Percentiles rank a stretch among this genome's conserved stretches.
Evolutionary conservation across 2,329 filamentous ascomycete species (phyloP).

Genomic region (Aspergillus uvarum): DNA sequence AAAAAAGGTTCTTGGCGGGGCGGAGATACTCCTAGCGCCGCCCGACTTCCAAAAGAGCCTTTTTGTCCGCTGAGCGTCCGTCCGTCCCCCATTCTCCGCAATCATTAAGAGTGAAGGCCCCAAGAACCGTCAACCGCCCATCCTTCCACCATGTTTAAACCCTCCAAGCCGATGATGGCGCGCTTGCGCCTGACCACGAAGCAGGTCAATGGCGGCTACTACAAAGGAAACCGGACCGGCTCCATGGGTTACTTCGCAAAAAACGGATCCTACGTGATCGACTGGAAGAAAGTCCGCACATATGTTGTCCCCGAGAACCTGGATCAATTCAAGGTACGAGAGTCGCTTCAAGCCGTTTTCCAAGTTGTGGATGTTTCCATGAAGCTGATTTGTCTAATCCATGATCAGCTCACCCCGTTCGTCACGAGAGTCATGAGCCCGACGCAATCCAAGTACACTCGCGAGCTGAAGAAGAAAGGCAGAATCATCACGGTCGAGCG

Average conservation of each 20-base stretch:
- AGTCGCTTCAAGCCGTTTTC: too few relatives aligned
- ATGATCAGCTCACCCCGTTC: conserved; percentile 45
- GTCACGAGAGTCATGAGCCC: conserved; percentile 44
- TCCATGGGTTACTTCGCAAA: conserved; percentile 79
- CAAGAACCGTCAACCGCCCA: not conserved
- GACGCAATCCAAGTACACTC: conserved; percentile 35
- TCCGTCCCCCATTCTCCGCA: not conserved
- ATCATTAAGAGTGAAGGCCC: not conserved
- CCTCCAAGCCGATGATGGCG: conserved; percentile 57
- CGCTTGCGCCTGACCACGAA: conserved; percentile 88
- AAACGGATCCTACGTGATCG: conserved; percentile 65
- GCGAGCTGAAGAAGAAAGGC: conserved; percentile 32
- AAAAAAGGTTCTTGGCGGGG: conserved; percentile 37
- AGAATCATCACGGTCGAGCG: conserved; percentile 27
- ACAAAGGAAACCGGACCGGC: conserved; percentile 91
- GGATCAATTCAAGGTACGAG: conserved; percentile 67
- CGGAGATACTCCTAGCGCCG: conserved; percentile 26
- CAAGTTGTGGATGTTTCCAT: too few relatives aligned
- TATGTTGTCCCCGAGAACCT: conserved; percentile 76
- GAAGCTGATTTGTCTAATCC: conserved; percentile 38
- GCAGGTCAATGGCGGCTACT: conserved; percentile 88
- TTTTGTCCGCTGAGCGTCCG: conserved; percentile 12
- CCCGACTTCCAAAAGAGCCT: conserved; percentile 27
- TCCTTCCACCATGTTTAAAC: conserved; percentile 41
- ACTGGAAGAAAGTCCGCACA: conserved; percentile 85